Conservation (phyloP, 805 yeast genomes). For the Saturnispora halmiae region DNA sequence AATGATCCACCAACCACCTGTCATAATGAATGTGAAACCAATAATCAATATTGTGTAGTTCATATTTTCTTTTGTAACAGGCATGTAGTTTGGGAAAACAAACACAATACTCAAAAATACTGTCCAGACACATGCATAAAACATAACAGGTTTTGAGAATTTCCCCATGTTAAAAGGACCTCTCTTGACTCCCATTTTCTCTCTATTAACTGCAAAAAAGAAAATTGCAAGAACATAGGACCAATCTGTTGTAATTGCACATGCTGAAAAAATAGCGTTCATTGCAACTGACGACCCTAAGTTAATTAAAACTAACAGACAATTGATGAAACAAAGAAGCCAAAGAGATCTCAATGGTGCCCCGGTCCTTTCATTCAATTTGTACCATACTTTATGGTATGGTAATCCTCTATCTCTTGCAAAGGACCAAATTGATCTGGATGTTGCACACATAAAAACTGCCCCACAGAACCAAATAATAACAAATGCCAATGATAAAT, state of each 20-base stretch:
- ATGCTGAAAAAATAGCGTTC: slow-evolving; percentile 46
- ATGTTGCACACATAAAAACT: slow-evolving; percentile 40
- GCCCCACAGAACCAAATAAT: slow-evolving; percentile 47
- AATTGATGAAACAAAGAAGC: slow-evolving; percentile 31
- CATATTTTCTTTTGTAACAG: slow-evolving; percentile 38
- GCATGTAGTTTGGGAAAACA: slow-evolving; percentile 43
- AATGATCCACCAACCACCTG: slow-evolving; percentile 36
- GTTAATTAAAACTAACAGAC: slow-evolving; percentile 38
- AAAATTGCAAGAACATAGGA: slow-evolving; percentile 40
- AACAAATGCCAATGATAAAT: slow-evolving; percentile 39
- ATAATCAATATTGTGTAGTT: slow-evolving; percentile 46
- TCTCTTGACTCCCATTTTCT: slow-evolving; percentile 36
- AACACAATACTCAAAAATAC: slow-evolving; percentile 38
- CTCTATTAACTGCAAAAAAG: slow-evolving; percentile 35
- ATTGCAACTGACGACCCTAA: slow-evolving; percentile 37
- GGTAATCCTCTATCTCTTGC: slow-evolving; percentile 51
- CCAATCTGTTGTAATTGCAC: slow-evolving; percentile 42
- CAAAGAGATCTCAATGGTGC: slow-evolving; percentile 40
- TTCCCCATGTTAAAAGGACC: slow-evolving; percentile 43
- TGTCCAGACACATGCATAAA: slow-evolving; percentile 37
- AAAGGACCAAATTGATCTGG: slow-evolving; percentile 48
- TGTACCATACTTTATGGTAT: slow-evolving; percentile 34
- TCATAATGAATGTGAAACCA: slow-evolving; percentile 31
- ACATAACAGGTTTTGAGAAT: slow-evolving; percentile 34
- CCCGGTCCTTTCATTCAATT: slow-evolving; percentile 32